Evolutionary conservation across 2,329 filamentous ascomycete species (phyloP).

Genomic region (Aspergillus transmontanensis): DNA sequence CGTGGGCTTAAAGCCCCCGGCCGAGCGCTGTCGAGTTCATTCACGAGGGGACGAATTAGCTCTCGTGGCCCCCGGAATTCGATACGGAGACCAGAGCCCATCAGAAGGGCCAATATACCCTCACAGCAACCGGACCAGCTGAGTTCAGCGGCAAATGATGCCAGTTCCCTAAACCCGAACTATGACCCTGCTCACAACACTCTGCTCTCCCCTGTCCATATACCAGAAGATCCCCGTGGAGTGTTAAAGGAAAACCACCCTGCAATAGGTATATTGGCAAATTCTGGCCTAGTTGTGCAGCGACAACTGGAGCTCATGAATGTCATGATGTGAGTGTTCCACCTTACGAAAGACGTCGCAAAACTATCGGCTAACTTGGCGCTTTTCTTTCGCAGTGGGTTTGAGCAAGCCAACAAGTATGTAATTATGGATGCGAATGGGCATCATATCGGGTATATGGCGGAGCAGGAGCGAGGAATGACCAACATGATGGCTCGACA

Average conservation of each 20-base stretch:
- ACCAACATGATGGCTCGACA: conserved; percentile 60
- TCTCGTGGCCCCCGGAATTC: conserved; percentile 36
- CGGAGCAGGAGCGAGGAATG: conserved; percentile 63
- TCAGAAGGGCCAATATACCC: conserved; percentile 12
- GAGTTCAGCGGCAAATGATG: conserved; percentile 15
- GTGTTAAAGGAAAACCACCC: conserved; percentile 62
- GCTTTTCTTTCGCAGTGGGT: conserved; percentile 46
- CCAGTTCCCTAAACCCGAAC: conserved; percentile 46
- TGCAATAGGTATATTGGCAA: conserved; percentile 59
- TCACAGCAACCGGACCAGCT: conserved; percentile 12
- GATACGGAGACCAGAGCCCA: conserved; percentile 28
- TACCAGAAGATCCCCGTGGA: conserved; percentile 62
- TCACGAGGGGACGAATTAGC: conserved; percentile 25
- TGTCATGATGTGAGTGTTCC: conserved; percentile 54
- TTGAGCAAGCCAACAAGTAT: conserved; percentile 68
- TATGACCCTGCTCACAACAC: conserved; percentile 46
- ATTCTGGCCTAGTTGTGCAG: conserved; percentile 64
- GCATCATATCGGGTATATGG: conserved; percentile 65
- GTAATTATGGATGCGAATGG: conserved; percentile 66
- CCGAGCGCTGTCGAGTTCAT: conserved; percentile 31
- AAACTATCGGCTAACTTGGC: conserved; percentile 8
- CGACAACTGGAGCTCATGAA: conserved; percentile 68
- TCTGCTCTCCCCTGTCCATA: conserved; percentile 62
- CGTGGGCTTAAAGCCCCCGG: conserved; percentile 23
- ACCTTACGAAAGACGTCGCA: not conserved